These are phyloP conservation scores for Penicillium paxilli DNA, from an alignment of 495 filamentous ascomycete genomes.

Conservation along the genomic window DNA sequence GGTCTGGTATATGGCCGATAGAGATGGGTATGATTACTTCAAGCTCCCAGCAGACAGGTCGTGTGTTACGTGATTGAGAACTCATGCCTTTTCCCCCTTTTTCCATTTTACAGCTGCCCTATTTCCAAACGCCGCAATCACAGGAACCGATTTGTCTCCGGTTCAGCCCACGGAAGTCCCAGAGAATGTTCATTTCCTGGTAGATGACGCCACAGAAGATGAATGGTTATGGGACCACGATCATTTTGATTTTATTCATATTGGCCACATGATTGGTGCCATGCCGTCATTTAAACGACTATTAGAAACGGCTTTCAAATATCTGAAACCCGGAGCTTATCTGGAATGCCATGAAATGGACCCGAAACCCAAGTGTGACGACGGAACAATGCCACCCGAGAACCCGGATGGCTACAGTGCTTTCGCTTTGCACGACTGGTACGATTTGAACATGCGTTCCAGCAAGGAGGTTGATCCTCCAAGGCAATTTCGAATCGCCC, in stretches of 20 bases:
- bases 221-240: slow-evolving; percentile 50
- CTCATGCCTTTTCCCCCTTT: slow-evolving; percentile 1
- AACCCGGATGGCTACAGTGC: slow-evolving; percentile 42
- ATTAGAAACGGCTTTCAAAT: slow-evolving; percentile 42
- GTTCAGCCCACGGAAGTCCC: slow-evolving; percentile 61
- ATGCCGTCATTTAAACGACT: slow-evolving; percentile 42
- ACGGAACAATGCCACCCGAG: slow-evolving; percentile 55
- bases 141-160: slow-evolving; percentile 63
- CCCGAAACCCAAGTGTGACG: slow-evolving; percentile 58
- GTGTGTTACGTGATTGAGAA: slow-evolving; percentile 16
- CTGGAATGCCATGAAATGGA: slow-evolving; percentile 65
- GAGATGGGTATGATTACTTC: slow-evolving; percentile 51
- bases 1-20: slow-evolving; percentile 73
- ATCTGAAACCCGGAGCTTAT: slow-evolving; percentile 65
- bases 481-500: slow-evolving; percentile 52
- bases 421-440: slow-evolving; percentile 53
- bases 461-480: slow-evolving; percentile 48
- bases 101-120: slow-evolving; percentile 34
- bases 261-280: slow-evolving; percentile 43
- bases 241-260: slow-evolving; percentile 50
- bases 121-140: slow-evolving; percentile 57
- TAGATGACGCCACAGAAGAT: slow-evolving; percentile 52
- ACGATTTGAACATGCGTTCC: slow-evolving; percentile 46
- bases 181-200: slow-evolving; percentile 60
- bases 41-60: slow-evolving; percentile 8